Percentiles rank a stretch among this genome's conserved stretches.
These are phyloP conservation scores for Cardamine chenopodiifolia DNA, from an alignment of 345 rosid genomes.

Conservation along the genomic window DNA sequence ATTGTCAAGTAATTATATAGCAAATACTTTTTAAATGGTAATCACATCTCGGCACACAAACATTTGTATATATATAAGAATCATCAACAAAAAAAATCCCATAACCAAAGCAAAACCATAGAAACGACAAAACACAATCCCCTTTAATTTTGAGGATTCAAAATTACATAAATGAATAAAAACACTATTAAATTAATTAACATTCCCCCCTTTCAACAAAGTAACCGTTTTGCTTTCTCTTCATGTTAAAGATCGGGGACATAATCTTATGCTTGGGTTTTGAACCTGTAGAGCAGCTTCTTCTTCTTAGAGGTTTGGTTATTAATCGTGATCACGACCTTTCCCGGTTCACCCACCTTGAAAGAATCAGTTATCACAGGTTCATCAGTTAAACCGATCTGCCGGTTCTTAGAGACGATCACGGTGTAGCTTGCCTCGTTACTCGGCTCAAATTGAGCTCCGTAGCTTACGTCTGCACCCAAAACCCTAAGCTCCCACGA, in stretches of 20 bases:
- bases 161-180: slow-evolving; percentile 25
- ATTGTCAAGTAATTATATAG: slow-evolving; percentile 1
- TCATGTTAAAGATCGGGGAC: neutral
- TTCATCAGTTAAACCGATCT: slow-evolving; percentile 57
- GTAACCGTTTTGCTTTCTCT: neutral
- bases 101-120: slow-evolving; percentile 38
- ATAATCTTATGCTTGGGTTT: slow-evolving; percentile 51
- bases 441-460: slow-evolving; percentile 75
- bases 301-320: slow-evolving; percentile 78
- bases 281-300: slow-evolving; percentile 83
- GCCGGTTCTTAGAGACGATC: slow-evolving; percentile 73
- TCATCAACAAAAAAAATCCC: slow-evolving; percentile 31
- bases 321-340: slow-evolving; percentile 68
- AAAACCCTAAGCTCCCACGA: slow-evolving; percentile 82
- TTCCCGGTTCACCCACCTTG: slow-evolving; percentile 69
- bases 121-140: slow-evolving; percentile 38
- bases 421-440: slow-evolving; percentile 72
- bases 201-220: neutral
- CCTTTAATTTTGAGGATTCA: slow-evolving; percentile 22
- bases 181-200: slow-evolving; percentile 29
- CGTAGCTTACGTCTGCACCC: slow-evolving; percentile 77
- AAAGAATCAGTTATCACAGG: slow-evolving; percentile 62
- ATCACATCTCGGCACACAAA: slow-evolving; percentile 34
- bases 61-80: slow-evolving; percentile 35
- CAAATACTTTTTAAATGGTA: neutral